phyloP scores from a whole-genome alignment of 768 basidiomycete species.

The Leccinum sublutescens region DNA sequence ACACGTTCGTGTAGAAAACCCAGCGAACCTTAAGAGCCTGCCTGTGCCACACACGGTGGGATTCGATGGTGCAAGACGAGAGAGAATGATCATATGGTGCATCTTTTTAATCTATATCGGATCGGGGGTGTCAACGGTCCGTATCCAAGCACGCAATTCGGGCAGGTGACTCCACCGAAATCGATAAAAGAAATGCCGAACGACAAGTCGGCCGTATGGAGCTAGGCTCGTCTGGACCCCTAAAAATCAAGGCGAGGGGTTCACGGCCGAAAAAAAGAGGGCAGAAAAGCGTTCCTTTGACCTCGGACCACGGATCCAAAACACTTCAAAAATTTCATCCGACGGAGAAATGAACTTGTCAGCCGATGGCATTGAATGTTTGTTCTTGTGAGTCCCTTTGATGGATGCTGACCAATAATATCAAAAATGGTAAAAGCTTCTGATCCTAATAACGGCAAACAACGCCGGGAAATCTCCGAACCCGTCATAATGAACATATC shows the following conservation, averaged over 20 bases:
- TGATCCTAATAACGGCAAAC: slow-evolving; percentile 29
- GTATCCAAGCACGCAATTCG: slow-evolving; percentile 8
- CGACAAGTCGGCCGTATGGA: neutral
- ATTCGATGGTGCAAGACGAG: slow-evolving; percentile 14
- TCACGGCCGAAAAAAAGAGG: neutral
- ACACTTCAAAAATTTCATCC: neutral
- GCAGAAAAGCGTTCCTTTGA: slow-evolving; percentile 4
- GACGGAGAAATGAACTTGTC: slow-evolving; percentile 1
- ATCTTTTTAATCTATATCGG: slow-evolving; percentile 26
- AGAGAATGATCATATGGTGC: slow-evolving; percentile 12
- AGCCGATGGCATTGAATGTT: no score
- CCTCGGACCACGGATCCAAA: neutral
- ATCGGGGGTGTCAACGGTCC: slow-evolving; percentile 35
- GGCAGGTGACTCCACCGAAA: slow-evolving; percentile 11
- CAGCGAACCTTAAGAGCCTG: slow-evolving; percentile 21
- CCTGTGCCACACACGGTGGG: slow-evolving; percentile 18
- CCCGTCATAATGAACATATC: neutral
- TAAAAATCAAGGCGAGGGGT: neutral
- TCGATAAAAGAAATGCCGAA: slow-evolving; percentile 17
- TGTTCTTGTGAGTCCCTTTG: no score
- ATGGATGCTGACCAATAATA: slow-evolving; percentile 8
- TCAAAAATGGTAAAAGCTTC: slow-evolving; percentile 18
- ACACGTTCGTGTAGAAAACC: slow-evolving; percentile 11
- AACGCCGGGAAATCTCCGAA: slow-evolving; percentile 13
- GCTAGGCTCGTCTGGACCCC: slow-evolving; percentile 1